phyloP scores from a whole-genome alignment of 495 filamentous ascomycete species.

The Chaetomium tenue region DNA sequence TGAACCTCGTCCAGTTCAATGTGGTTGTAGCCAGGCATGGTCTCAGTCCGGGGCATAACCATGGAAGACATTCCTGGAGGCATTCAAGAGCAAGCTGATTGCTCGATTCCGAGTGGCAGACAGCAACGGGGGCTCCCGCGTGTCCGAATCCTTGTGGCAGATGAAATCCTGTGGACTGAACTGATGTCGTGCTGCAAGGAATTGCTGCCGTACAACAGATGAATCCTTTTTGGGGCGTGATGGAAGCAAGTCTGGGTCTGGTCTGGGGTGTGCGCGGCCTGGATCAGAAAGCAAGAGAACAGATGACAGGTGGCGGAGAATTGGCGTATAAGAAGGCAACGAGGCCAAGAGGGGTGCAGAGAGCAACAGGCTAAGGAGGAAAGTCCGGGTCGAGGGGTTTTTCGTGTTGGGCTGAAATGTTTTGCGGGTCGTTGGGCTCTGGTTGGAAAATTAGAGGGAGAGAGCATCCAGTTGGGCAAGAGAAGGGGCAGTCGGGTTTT shows the following conservation, averaged over 20 bases:
- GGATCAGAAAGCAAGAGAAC: background rate
- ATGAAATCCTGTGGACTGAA: conserved; percentile 31
- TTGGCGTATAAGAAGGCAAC: conserved; percentile 13
- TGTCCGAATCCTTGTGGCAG: conserved; percentile 28
- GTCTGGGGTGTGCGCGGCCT: background rate
- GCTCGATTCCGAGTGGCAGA: conserved; percentile 26
- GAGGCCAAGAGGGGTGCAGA: background rate
- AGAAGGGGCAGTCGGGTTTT: conserved; percentile 52
- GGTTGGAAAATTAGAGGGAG: conserved; percentile 35
- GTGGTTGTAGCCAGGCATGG: conserved; percentile 50
- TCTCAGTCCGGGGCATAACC: conserved; percentile 46
- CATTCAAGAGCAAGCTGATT: conserved; percentile 25
- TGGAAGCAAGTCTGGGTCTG: conserved; percentile 11
- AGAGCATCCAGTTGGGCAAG: conserved; percentile 46
- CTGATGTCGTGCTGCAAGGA: conserved; percentile 27
- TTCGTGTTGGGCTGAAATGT: conserved; percentile 47
- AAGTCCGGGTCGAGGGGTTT: conserved; percentile 15
- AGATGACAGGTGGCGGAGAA: conserved; percentile 8
- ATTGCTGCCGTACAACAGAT: conserved; percentile 29
- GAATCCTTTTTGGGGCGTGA: conserved; percentile 22
- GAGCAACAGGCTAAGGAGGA: conserved; percentile 11
- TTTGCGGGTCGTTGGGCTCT: conserved; percentile 46
- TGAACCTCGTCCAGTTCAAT: conserved; percentile 53
- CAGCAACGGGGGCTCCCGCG: conserved; percentile 25
- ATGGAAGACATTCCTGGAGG: conserved; percentile 44